Percentiles rank a stretch among this genome's conserved stretches.
Evolutionary conservation across 2,329 filamentous ascomycete genomes (phyloP).

Genomic region (Escovopsis weberi): DNA sequence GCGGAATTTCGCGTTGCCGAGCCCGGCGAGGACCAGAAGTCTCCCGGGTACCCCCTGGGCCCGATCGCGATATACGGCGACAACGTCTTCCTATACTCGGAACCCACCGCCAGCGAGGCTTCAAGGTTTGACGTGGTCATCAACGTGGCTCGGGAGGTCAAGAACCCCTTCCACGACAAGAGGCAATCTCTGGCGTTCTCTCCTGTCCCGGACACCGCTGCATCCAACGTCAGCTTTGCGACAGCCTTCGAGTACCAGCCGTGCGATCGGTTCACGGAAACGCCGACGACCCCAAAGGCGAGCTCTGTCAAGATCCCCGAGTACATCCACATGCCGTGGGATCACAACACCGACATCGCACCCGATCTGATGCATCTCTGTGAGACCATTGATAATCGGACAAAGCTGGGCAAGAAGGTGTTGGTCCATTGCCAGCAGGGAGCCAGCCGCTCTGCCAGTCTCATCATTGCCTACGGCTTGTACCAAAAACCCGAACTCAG

Average conservation of each 20-base stretch:
- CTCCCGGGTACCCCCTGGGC: conserved; percentile 67
- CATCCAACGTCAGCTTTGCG: conserved; percentile 41
- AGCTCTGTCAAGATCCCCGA: conserved; percentile 44
- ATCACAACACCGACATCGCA: conserved; percentile 77
- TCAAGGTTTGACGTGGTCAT: conserved; percentile 68
- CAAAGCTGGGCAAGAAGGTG: conserved; percentile 60
- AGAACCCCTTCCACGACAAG: conserved; percentile 50
- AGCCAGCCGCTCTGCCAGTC: conserved; percentile 68
- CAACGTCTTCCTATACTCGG: conserved; percentile 63
- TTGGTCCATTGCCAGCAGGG: conserved; percentile 78
- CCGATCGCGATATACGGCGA: conserved; percentile 72
- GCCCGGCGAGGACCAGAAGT: conserved; percentile 66
- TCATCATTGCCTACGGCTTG: conserved; percentile 76
- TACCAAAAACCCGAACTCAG: conserved; percentile 63
- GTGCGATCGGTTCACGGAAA: conserved; percentile 22
- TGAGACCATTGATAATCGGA: conserved; percentile 59
- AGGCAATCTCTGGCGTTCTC: conserved; percentile 9
- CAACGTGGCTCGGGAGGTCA: conserved; percentile 71
- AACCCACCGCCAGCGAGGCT: conserved; percentile 66
- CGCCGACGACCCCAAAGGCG: conserved; percentile 42
- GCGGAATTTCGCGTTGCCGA: conserved; percentile 47
- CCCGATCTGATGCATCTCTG: conserved; percentile 62
- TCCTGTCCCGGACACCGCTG: conserved; percentile 36
- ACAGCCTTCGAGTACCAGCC: conserved; percentile 46
- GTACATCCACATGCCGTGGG: conserved; percentile 79